A percentile compares a stretch with the other conserved stretches of the same genome.
Conservation (phyloP, 1,284 basidiomycete genomes). For the Malassezia furfur region DNA sequence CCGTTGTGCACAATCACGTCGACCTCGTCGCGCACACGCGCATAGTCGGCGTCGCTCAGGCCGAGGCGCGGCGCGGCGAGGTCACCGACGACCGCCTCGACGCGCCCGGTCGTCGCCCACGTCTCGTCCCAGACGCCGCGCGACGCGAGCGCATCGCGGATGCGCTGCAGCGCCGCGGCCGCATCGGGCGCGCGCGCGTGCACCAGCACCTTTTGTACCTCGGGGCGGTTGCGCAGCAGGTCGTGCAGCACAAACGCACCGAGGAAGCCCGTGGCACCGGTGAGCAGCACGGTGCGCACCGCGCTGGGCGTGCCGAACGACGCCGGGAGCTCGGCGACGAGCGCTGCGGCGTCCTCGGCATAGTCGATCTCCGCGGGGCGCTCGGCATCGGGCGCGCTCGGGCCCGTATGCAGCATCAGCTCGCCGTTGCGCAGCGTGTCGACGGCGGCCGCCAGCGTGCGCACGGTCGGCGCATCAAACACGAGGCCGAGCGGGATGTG, state of each 20-base stretch:
- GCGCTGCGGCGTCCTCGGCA: constrained; percentile 64
- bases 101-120: constrained; percentile 64
- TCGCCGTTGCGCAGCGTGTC: constrained; percentile 70
- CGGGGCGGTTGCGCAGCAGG: constrained; percentile 57
- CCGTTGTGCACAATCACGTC: constrained; percentile 91
- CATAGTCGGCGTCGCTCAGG: constrained; percentile 61
- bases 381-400: constrained; percentile 27
- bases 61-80: constrained; percentile 68
- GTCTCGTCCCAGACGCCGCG: constrained; percentile 83
- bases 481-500: constrained; percentile 85
- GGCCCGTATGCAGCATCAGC: constrained; percentile 56
- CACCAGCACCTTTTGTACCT: constrained; percentile 78
- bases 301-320: constrained; percentile 20
- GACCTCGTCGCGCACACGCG: constrained; percentile 61
- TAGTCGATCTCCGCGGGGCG: constrained; percentile 53
- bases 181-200: constrained; percentile 67
- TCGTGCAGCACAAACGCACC: constrained; percentile 85
- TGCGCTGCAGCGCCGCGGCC: constrained; percentile 61
- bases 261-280: constrained; percentile 92
- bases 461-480: constrained; percentile 82
- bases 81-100: constrained; percentile 84
- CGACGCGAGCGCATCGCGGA: constrained; percentile 68
- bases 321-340: constrained; percentile 52
- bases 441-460: constrained; percentile 67
- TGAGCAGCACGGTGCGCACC: constrained; percentile 72